Evolutionary conservation across 2,329 filamentous ascomycete genomes (phyloP).

Genomic region (Ophiostoma piceae): DNA sequence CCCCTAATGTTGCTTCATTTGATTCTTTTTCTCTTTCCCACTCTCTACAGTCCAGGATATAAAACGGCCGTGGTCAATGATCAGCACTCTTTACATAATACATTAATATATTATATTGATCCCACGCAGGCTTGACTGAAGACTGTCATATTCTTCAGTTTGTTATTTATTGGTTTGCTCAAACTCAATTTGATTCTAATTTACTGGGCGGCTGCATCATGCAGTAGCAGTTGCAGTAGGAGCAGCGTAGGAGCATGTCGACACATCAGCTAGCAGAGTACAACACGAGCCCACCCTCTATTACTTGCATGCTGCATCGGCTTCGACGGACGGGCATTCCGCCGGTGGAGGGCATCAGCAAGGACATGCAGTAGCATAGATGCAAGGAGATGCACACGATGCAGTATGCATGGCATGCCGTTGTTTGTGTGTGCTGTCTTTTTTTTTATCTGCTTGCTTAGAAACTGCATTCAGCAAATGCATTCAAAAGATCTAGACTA

Average conservation of each 20-base stretch:
- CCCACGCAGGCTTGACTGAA: background rate
- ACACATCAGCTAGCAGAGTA: no score
- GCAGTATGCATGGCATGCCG: background rate
- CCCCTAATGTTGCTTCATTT: background rate
- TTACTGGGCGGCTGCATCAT: background rate
- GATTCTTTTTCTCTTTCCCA: background rate
- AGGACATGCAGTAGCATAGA: background rate
- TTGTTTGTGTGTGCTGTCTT: background rate
- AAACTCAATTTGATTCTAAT: background rate
- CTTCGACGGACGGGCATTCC: background rate
- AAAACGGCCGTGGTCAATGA: background rate
- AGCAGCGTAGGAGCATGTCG: background rate
- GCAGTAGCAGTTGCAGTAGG: background rate
- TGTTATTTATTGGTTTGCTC: background rate
- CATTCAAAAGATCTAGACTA: background rate
- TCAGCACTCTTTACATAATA: background rate
- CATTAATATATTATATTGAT: background rate
- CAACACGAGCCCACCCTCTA: background rate
- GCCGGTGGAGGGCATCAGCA: background rate
- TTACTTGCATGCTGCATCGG: conserved; percentile 1
- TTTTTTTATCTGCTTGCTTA: background rate
- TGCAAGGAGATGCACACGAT: background rate
- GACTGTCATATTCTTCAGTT: background rate
- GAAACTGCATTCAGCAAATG: background rate
- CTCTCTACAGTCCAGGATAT: background rate